Evolutionary conservation across 768 basidiomycete species (phyloP).

Genomic region (Rhodotorula paludigena): DNA sequence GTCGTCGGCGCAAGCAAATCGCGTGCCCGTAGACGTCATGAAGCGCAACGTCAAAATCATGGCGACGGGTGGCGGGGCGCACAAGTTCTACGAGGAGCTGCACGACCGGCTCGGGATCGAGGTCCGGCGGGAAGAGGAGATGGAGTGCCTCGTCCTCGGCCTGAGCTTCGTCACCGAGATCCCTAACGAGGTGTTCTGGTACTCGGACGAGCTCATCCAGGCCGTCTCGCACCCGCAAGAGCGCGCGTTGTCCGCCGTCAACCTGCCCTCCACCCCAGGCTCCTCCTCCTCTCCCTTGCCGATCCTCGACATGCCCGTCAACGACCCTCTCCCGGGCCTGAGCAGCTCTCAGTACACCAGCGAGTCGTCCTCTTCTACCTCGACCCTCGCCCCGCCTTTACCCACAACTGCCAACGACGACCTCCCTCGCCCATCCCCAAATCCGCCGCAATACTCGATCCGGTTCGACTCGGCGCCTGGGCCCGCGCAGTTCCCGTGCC

Average conservation of each 20-base stretch:
- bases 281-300: constrained; percentile 21
- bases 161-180: constrained; percentile 93
- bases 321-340: background rate
- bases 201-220: constrained; percentile 91
- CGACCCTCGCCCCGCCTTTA: background rate
- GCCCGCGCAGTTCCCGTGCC: constrained; percentile 78
- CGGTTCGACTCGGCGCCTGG: constrained; percentile 77
- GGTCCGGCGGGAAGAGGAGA: constrained; percentile 88
- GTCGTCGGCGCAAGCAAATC: constrained; percentile 76
- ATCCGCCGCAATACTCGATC: constrained; percentile 81
- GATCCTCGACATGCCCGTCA: background rate
- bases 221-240: constrained; percentile 52
- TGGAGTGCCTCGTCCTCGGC: constrained; percentile 96
- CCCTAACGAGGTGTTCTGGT: constrained; percentile 96
- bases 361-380: background rate
- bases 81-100: constrained; percentile 84
- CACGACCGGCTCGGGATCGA: constrained; percentile 69
- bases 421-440: constrained; percentile 80
- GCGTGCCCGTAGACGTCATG: constrained; percentile 81
- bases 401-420: constrained; percentile 34
- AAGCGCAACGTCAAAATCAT: constrained; percentile 87
- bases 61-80: constrained; percentile 96
- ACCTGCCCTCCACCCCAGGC: constrained; percentile 18
- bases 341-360: background rate
- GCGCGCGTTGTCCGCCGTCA: constrained; percentile 27